Percentiles rank a stretch among this genome's conserved stretches.
Conservation (phyloP, 257 asterid genomes). For the Gentiana macrophylla region DNA sequence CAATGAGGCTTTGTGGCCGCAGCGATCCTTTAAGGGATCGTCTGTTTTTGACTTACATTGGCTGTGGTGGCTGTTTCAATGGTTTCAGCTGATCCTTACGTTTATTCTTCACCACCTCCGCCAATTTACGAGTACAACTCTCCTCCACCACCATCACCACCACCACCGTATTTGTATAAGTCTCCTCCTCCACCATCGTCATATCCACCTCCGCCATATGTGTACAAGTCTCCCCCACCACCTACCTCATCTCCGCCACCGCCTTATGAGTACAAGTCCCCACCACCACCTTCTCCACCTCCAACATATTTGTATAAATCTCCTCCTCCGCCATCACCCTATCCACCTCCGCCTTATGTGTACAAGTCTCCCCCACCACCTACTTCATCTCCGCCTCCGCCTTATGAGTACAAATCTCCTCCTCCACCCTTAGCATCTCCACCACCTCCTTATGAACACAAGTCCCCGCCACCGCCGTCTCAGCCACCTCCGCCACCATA, state of each 20-base stretch:
- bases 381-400: constrained; percentile 28
- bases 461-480: too few relatives aligned
- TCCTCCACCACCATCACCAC: constrained; percentile 12
- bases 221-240: constrained; percentile 1
- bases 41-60: constrained; percentile 30
- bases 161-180: constrained; percentile 17
- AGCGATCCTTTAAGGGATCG: constrained; percentile 33
- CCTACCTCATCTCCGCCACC: too few relatives aligned
- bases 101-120: constrained; percentile 29
- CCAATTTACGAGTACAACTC: constrained; percentile 16
- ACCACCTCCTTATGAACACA: too few relatives aligned
- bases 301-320: constrained; percentile 16
- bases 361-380: constrained; percentile 18
- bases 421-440: too few relatives aligned
- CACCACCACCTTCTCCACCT: constrained; percentile 17
- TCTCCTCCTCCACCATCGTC: constrained; percentile 15
- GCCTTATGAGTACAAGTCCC: not conserved
- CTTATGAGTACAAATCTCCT: constrained; percentile 12
- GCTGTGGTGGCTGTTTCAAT: constrained; percentile 35
- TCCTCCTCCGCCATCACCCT: constrained; percentile 14
- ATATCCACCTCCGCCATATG: not conserved
- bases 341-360: constrained; percentile 23
- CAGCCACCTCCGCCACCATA: too few relatives aligned
- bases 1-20: constrained; percentile 27
- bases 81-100: constrained; percentile 46